These are phyloP conservation scores for Buddleja alternifolia DNA, from an alignment of 257 asterid genomes.

Conservation along the genomic window DNA sequence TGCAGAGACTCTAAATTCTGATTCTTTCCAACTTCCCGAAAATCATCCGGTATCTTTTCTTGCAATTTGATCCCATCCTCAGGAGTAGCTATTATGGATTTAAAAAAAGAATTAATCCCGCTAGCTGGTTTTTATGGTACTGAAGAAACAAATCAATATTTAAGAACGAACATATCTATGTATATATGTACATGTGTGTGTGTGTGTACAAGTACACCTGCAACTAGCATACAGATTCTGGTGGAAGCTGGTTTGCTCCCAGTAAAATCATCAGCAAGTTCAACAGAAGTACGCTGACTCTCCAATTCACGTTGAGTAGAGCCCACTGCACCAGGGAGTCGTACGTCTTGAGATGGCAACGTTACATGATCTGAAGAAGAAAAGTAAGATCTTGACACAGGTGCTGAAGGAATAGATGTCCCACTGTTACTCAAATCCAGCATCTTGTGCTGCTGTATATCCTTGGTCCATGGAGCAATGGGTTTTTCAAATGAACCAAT, in stretches of 20 bases:
- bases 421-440: conserved; percentile 22
- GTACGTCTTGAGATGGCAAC: conserved; percentile 41
- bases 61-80: conserved; percentile 39
- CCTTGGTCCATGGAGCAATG: conserved; percentile 19
- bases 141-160: not conserved
- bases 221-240: conserved; percentile 20
- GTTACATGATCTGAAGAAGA: conserved; percentile 42
- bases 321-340: conserved; percentile 31
- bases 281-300: conserved; percentile 29
- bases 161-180: no score
- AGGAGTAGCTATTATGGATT: conserved; percentile 28
- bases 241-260: conserved; percentile 31
- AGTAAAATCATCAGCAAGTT: conserved; percentile 27
- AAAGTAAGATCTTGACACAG: conserved; percentile 34
- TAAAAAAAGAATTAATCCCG: conserved; percentile 11
- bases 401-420: conserved; percentile 22
- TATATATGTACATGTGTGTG: no score
- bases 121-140: not conserved
- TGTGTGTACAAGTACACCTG: not conserved
- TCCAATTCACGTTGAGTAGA: conserved; percentile 30
- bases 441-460: conserved; percentile 28
- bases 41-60: conserved; percentile 44
- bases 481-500: conserved; percentile 27
- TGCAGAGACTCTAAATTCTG: conserved; percentile 39
- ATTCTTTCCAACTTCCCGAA: conserved; percentile 45